Percentiles rank a stretch among this genome's conserved stretches.
Conservation (phyloP, 2,329 filamentous ascomycete genomes). For the Ophiostoma populinum region DNA sequence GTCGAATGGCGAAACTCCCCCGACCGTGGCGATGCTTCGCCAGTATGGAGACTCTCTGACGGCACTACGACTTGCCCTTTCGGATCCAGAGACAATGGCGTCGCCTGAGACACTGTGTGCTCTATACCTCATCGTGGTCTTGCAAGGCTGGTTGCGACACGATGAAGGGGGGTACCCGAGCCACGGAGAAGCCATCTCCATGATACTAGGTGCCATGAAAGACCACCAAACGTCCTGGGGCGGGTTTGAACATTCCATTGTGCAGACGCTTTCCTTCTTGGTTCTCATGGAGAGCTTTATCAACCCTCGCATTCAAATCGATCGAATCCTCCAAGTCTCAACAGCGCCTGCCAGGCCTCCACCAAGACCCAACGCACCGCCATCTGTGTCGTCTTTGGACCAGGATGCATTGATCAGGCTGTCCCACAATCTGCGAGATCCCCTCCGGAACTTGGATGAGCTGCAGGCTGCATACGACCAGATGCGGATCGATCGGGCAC, state of each 20-base stretch:
- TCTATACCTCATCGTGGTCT: slow-evolving; percentile 7
- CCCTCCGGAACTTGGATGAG: too few relatives aligned
- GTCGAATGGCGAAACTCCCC: not conserved
- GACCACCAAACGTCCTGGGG: not conserved
- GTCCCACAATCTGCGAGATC: too few relatives aligned
- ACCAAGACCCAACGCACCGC: not conserved
- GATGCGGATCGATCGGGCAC: not conserved
- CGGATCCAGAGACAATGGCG: not conserved
- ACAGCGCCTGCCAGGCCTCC: too few relatives aligned
- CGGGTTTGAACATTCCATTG: slow-evolving; percentile 5
- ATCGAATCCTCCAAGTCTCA: slow-evolving; percentile 1
- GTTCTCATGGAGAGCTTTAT: slow-evolving; percentile 9
- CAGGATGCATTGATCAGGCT: not conserved
- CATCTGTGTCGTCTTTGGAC: slow-evolving; percentile 1
- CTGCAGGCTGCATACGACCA: not conserved
- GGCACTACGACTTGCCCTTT: slow-evolving; percentile 3
- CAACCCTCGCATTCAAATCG: slow-evolving; percentile 9
- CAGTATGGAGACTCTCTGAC: slow-evolving; percentile 6
- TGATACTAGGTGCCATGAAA: slow-evolving; percentile 5
- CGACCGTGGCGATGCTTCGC: slow-evolving; percentile 8
- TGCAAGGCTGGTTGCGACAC: slow-evolving; percentile 9
- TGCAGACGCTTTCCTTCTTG: slow-evolving; percentile 6
- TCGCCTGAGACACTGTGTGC: slow-evolving; percentile 8
- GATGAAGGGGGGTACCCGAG: not conserved
- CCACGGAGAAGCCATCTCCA: slow-evolving; percentile 8